These are phyloP conservation scores for Salix caprea DNA, from an alignment of 345 rosid species.

Conservation along the genomic window DNA sequence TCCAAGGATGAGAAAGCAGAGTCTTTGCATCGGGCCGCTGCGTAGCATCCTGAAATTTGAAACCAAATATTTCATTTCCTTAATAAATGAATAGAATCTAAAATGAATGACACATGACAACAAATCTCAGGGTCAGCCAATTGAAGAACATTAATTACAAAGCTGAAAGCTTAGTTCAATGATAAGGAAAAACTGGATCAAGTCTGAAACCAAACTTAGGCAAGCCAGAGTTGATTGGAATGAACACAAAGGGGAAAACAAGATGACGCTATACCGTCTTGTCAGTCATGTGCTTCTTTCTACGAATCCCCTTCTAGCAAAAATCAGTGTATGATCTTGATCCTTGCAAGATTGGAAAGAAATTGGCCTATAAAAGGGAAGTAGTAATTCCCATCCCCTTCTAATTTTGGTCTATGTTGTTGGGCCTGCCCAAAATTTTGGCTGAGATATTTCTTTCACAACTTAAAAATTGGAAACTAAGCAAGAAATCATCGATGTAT, in stretches of 20 bases:
- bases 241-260: neutral
- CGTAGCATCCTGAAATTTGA: conserved; percentile 74
- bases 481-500: neutral
- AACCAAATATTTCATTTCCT: conserved; percentile 10
- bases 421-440: neutral
- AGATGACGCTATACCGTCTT: neutral
- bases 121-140: neutral
- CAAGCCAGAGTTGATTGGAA: neutral
- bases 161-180: neutral
- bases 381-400: neutral
- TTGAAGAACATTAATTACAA: neutral
- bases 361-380: neutral
- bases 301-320: neutral
- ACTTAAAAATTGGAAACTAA: neutral
- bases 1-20: conserved; percentile 97
- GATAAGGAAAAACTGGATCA: neutral
- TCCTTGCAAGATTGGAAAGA: neutral
- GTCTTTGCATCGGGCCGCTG: conserved; percentile 99
- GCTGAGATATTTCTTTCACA: neutral
- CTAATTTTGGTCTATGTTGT: neutral
- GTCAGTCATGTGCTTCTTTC: neutral
- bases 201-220: neutral
- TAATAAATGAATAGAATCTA: neutral
- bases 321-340: no score
- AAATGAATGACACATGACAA: neutral